Percentiles rank a stretch among this genome's conserved stretches.
Evolutionary conservation across 2,329 filamentous ascomycete genomes (phyloP).

Genomic region (Thielaviopsis populi): DNA sequence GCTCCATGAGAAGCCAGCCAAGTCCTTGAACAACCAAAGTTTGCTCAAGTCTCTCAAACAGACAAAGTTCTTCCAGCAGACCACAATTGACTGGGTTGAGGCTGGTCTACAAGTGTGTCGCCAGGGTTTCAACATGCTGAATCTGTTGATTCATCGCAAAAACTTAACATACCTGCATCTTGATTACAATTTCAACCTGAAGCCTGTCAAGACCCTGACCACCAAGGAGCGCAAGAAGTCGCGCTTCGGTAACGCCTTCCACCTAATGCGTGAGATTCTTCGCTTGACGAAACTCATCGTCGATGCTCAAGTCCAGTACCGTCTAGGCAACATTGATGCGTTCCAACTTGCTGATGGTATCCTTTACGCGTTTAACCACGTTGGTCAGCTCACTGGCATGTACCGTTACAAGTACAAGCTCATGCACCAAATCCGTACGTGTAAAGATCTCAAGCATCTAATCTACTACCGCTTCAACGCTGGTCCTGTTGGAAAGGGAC

Average conservation of each 20-base stretch:
- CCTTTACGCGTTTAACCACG: conserved; percentile 98
- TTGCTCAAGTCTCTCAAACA: conserved; percentile 78
- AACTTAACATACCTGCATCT: conserved; percentile 96
- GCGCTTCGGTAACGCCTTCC: conserved; percentile 96
- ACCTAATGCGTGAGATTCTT: conserved; percentile 95
- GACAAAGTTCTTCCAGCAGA: conserved; percentile 99
- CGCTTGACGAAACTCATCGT: conserved; percentile 94
- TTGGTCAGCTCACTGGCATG: conserved; percentile 96
- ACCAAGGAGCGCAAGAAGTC: conserved; percentile 99
- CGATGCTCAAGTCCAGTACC: conserved; percentile 94
- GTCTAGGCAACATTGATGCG: conserved; percentile 92
- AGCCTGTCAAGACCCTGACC: conserved; percentile 95
- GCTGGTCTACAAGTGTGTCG: conserved; percentile 95
- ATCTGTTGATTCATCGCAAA: conserved; percentile 92
- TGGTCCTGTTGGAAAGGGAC: conserved; percentile 89
- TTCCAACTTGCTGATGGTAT: conserved; percentile 98
- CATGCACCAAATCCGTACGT: conserved; percentile 98
- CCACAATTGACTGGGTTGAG: conserved; percentile 98
- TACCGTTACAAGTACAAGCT: conserved; percentile 99
- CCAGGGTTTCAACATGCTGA: conserved; percentile 98
- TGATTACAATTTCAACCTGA: conserved; percentile 98
- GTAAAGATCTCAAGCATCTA: conserved; percentile 96
- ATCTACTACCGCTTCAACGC: conserved; percentile 99
- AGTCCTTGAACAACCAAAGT: conserved; percentile 90
- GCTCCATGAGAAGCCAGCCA: conserved; percentile 87